Evolutionary conservation across 2,329 filamentous ascomycete genomes (phyloP).

Genomic region (Fusarium buxicola): DNA sequence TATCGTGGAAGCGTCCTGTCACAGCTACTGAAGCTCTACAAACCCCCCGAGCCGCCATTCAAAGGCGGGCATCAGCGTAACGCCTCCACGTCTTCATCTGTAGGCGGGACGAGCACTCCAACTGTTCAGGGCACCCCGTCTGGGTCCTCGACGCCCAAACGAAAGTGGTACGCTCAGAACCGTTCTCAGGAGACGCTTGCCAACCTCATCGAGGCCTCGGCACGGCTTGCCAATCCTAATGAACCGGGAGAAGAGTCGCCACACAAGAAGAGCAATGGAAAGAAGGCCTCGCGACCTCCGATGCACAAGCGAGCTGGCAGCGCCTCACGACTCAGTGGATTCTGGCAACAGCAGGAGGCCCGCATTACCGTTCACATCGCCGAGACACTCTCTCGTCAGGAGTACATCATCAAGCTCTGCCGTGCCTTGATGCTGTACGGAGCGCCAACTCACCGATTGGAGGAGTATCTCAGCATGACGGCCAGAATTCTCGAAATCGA

Average conservation of each 20-base stretch:
- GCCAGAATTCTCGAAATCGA: conserved; percentile 86
- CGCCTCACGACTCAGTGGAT: conserved; percentile 51
- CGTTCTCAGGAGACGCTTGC: conserved; percentile 60
- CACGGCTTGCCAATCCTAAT: conserved; percentile 53
- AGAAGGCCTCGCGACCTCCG: conserved; percentile 47
- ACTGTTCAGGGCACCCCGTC: conserved; percentile 51
- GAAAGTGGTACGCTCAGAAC: conserved; percentile 63
- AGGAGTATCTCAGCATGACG: conserved; percentile 90
- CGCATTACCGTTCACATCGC: conserved; percentile 66
- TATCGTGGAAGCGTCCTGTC: conserved; percentile 60
- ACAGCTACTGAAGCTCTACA: conserved; percentile 61
- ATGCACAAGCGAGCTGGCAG: conserved; percentile 54
- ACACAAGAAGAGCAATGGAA: conserved; percentile 35
- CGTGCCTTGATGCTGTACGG: conserved; percentile 88
- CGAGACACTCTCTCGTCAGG: conserved; percentile 79
- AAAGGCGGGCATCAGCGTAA: conserved; percentile 39
- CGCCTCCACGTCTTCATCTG: conserved; percentile 44
- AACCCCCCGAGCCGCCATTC: conserved; percentile 48
- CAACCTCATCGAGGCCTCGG: conserved; percentile 61
- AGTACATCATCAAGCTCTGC: conserved; percentile 86
- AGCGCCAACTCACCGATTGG: conserved; percentile 88
- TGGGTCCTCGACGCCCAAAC: conserved; percentile 57
- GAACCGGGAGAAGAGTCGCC: conserved; percentile 27
- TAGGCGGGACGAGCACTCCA: conserved; percentile 49
- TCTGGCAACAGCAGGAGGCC: conserved; percentile 58